Evolutionary conservation across 176 grass and related monocot species (phyloP).

Genomic region (Carex pumila): DNA sequence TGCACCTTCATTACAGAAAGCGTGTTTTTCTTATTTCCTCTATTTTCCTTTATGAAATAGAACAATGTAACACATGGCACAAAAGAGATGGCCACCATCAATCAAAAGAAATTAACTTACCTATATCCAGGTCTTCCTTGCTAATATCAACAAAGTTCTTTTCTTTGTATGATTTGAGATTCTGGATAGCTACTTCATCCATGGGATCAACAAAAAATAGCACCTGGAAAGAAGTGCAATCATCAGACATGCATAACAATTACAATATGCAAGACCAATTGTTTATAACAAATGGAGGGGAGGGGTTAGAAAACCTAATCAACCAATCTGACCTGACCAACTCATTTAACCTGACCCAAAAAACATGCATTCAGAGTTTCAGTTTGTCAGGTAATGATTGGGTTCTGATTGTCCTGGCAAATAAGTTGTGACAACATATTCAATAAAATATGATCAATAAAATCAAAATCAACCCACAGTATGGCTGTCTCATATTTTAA

Average conservation of each 20-base stretch:
- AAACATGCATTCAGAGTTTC: neutral
- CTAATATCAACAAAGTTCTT: constrained; percentile 95
- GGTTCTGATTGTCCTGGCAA: neutral
- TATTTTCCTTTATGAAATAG: neutral
- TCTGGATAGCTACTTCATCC: constrained; percentile 93
- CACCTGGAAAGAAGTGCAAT: constrained; percentile 44
- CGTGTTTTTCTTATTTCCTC: neutral
- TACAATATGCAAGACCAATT: neutral
- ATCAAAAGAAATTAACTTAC: constrained; percentile 18
- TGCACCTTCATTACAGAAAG: neutral
- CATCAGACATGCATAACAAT: constrained; percentile 2
- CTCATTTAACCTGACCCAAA: neutral
- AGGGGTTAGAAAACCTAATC: neutral
- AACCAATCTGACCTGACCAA: neutral
- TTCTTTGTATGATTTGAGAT: constrained; percentile 91
- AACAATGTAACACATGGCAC: neutral
- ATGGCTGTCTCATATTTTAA: neutral
- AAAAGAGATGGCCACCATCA: neutral
- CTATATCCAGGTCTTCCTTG: constrained; percentile 96
- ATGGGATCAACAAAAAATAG: constrained; percentile 93
- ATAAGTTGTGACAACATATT: neutral
- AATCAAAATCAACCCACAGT: neutral
- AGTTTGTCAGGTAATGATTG: neutral
- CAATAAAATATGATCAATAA: neutral
- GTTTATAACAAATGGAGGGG: neutral